Conservation (phyloP, 257 asterid species). For the Salvia rosmarinus region DNA sequence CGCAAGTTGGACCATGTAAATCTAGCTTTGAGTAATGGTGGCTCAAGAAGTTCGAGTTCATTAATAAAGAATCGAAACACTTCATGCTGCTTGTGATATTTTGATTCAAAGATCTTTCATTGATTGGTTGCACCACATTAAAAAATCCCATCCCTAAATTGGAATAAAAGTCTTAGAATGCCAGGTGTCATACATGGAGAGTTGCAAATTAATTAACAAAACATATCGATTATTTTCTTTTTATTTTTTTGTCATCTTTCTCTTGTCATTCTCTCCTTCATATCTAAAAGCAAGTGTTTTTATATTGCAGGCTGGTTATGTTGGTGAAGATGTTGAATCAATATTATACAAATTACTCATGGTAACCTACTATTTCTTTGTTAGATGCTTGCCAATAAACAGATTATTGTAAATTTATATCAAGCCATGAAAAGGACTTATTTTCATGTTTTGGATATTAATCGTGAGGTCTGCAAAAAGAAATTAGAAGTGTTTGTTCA, state of each 20-base stretch:
- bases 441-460: slow-evolving; percentile 27
- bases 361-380: slow-evolving; percentile 43
- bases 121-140: no score
- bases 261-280: slow-evolving; percentile 21
- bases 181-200: background rate
- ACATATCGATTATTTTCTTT: background rate
- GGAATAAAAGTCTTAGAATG: background rate
- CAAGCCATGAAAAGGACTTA: slow-evolving; percentile 29
- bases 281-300: slow-evolving; percentile 30
- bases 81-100: no score
- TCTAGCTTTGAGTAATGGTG: no score
- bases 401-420: slow-evolving; percentile 27
- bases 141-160: background rate
- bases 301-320: slow-evolving; percentile 89
- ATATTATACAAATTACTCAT: slow-evolving; percentile 81
- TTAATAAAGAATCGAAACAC: no score
- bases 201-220: background rate
- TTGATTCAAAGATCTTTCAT: no score
- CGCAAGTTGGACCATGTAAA: no score
- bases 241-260: slow-evolving; percentile 11
- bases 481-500: slow-evolving; percentile 15
- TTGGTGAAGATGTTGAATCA: slow-evolving; percentile 97
- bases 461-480: slow-evolving; percentile 10
- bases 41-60: no score
- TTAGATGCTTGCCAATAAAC: background rate